Evolutionary conservation across 768 basidiomycete genomes (phyloP), one percentile per base, ranked within the genome.

Genomic region (Polyporus arcularius): DNA sequence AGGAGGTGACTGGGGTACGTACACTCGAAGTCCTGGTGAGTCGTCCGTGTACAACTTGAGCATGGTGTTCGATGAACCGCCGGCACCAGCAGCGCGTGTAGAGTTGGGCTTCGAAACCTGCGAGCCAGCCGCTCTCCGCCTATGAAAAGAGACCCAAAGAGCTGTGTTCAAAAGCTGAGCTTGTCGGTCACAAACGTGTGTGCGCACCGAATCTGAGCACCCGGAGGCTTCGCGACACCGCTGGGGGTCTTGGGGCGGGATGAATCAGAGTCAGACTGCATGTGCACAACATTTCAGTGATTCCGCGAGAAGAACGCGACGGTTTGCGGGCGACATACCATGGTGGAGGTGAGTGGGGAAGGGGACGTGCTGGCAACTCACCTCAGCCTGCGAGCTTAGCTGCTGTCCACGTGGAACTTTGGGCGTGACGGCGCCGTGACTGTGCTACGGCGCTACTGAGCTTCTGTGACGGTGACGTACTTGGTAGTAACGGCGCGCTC

Each of bases 21-120:
- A 98, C 97, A 99, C 94, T 83, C 95, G 87, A 56, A 99, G 83
- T 26, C 97, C 97, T 49, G 93, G 94, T 60, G 96, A 96, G 72
- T 98, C 97, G 73, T 98, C 96, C 41, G 97, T 98, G 85, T 98
- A 98, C 4, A 99, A 82, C 78, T 93, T 94, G 71, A 99, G 85
- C 97, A 99, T 98, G 58, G 97, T 99, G 79, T 94, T 96, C 59
- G 90, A 93, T 40, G 92, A 95, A 56, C 97, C 97, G 55, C 97
- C 97, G 59, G 94, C 94, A 43, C 96, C 95, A 30, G 96, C 94
- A 42, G 94, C 88, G 60, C 96, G 89, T 32, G 88, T 74, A 1
- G 94, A 96, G 72, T 94, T 95, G 28, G 95, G 94, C 74, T 83
- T 86, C 50, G 88, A 71, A 6, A 75, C 87, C 65, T 88, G 87